Evolutionary conservation across 768 basidiomycete species (phyloP).

Genomic region (Punctularia strigosozonata): DNA sequence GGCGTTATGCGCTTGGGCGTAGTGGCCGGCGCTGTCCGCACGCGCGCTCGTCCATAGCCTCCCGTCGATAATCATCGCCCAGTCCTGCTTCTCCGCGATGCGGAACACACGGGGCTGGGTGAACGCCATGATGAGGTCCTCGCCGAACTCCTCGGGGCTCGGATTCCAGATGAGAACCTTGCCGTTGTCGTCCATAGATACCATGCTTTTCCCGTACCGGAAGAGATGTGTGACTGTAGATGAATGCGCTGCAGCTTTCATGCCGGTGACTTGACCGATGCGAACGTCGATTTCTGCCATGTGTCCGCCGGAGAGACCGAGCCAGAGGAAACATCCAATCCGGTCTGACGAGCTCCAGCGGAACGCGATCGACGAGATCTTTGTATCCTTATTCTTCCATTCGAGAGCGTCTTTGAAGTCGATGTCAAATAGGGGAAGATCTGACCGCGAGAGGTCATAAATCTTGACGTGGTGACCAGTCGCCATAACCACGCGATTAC

Average conservation of each 20-base stretch:
- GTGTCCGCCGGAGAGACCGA: constrained; percentile 86
- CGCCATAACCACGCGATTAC: constrained; percentile 45
- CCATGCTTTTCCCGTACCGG: constrained; percentile 56
- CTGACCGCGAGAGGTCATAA: constrained; percentile 42
- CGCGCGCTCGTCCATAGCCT: constrained; percentile 77
- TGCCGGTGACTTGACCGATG: constrained; percentile 42
- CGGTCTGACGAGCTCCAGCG: constrained; percentile 32
- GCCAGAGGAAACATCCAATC: constrained; percentile 62
- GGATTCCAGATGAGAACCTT: constrained; percentile 70
- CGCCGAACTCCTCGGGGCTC: constrained; percentile 20
- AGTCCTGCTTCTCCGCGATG: constrained; percentile 74
- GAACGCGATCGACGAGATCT: constrained; percentile 72
- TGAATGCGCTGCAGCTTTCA: constrained; percentile 51
- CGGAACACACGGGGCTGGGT: constrained; percentile 49
- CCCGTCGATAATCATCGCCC: constrained; percentile 60
- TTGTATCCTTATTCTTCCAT: constrained; percentile 45
- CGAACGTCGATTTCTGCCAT: constrained; percentile 72
- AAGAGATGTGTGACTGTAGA: constrained; percentile 63
- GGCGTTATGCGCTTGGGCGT: constrained; percentile 26
- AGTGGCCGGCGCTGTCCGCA: constrained; percentile 24
- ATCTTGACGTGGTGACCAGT: constrained; percentile 47
- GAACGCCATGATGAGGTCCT: constrained; percentile 32
- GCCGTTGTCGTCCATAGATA: constrained; percentile 77
- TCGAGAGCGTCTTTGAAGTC: constrained; percentile 53
- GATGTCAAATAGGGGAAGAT: constrained; percentile 33